Percentiles rank a stretch among this genome's conserved stretches.
phyloP scores from a whole-genome alignment of 169 alveolate species.

The Fabrea salina region DNA sequence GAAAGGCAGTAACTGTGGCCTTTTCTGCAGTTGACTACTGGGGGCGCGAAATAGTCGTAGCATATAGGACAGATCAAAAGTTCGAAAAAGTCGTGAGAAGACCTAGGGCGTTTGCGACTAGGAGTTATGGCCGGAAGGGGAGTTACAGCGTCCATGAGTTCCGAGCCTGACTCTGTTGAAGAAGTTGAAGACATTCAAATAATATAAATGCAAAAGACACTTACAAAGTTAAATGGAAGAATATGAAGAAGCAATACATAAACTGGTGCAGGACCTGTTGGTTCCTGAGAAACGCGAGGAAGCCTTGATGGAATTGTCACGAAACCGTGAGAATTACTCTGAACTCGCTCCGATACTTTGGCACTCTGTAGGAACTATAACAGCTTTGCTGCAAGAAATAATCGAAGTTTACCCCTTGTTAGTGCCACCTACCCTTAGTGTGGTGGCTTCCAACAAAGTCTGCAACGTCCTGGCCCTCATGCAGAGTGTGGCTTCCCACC shows the following conservation, averaged over 20 bases:
- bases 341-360: constrained; percentile 97
- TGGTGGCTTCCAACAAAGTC: constrained; percentile 92
- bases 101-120: background rate
- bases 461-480: constrained; percentile 98
- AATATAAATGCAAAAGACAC: background rate
- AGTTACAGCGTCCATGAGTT: background rate
- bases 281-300: constrained; percentile 93
- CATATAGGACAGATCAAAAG: constrained; percentile 18
- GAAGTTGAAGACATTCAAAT: background rate
- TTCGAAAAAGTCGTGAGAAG: constrained; percentile 17
- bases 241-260: constrained; percentile 72
- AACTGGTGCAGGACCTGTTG: constrained; percentile 89
- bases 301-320: constrained; percentile 94
- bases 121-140: background rate
- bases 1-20: constrained; percentile 20
- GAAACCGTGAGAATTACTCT: constrained; percentile 87
- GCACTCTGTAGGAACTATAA: constrained; percentile 97
- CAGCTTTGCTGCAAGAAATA: constrained; percentile 94
- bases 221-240: too few species aligned
- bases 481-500: constrained; percentile 98
- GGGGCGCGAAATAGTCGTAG: constrained; percentile 26
- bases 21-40: constrained; percentile 21
- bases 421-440: constrained; percentile 92
- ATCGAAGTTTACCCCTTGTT: constrained; percentile 83
- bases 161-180: background rate